Conservation (phyloP, 2,329 filamentous ascomycete species). For the Ceratocystis diversiconidia region DNA sequence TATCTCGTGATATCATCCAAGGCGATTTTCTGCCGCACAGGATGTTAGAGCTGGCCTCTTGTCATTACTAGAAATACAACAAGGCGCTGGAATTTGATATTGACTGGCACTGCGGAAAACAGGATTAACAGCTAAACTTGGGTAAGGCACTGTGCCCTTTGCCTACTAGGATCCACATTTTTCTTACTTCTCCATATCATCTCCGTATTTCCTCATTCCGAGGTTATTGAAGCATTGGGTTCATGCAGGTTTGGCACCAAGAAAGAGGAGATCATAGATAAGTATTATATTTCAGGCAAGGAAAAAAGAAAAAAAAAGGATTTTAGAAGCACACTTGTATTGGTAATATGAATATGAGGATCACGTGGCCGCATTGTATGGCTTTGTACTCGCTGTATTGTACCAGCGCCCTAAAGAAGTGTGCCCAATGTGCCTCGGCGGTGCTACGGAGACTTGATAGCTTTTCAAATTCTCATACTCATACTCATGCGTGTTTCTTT, state of each 20-base stretch:
- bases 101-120: not conserved
- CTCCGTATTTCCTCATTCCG: not conserved
- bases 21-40: not conserved
- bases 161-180: not conserved
- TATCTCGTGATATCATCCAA: not conserved
- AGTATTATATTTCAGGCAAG: too few species aligned
- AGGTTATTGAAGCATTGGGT: not conserved
- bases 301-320: not conserved
- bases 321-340: not conserved
- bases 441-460: not conserved
- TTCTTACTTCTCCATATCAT: not conserved
- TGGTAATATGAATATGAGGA: not conserved
- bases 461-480: not conserved
- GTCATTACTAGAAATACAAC: not conserved
- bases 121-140: not conserved
- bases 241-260: slow-evolving; percentile 1
- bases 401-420: not conserved
- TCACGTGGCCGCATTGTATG: not conserved
- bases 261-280: not conserved
- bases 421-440: not conserved
- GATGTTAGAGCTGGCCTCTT: not conserved
- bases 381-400: not conserved
- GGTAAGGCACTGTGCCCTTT: not conserved
- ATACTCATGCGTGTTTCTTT: not conserved
- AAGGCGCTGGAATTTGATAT: too few species aligned